Evolutionary conservation across 345 rosid genomes (phyloP).

Genomic region (Conringia planisiliqua): DNA sequence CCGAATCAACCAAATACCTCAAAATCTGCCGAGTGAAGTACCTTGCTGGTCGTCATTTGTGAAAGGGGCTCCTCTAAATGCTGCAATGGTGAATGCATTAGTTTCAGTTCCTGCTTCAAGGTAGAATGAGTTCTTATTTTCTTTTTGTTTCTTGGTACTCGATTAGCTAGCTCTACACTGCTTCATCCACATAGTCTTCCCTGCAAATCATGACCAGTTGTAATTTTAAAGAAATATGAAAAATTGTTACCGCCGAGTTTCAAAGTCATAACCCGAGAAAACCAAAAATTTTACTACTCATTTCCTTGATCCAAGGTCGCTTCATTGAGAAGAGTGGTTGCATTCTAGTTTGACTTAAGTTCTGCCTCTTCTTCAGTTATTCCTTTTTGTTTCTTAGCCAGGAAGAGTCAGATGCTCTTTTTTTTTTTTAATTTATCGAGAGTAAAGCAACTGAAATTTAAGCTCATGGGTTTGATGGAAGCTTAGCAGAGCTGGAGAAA

Average conservation of each 20-base stretch:
- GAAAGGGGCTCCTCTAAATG: slow-evolving; percentile 74
- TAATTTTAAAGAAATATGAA: neutral
- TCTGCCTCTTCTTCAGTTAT: slow-evolving; percentile 58
- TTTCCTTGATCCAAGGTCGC: neutral
- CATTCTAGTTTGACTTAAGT: slow-evolving; percentile 23
- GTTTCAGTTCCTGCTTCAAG: slow-evolving; percentile 91
- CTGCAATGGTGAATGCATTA: slow-evolving; percentile 63
- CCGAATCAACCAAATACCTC: slow-evolving; percentile 60
- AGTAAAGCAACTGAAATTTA: slow-evolving; percentile 83
- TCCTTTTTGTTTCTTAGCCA: slow-evolving; percentile 64
- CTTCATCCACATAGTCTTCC: slow-evolving; percentile 13
- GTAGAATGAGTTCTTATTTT: slow-evolving; percentile 38
- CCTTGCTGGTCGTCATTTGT: slow-evolving; percentile 85
- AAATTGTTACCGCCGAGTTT: neutral
- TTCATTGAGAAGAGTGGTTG: slow-evolving; percentile 1
- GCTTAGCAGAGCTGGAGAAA: slow-evolving; percentile 96
- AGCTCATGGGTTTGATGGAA: slow-evolving; percentile 95
- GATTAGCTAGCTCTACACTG: neutral
- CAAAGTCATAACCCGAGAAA: neutral
- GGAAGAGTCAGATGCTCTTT: slow-evolving; percentile 64
- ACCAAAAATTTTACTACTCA: neutral
- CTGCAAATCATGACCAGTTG: neutral
- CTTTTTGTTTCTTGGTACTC: neutral
- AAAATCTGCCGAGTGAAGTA: slow-evolving; percentile 52
- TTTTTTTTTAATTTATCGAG: slow-evolving; percentile 60